phyloP scores from a whole-genome alignment of 106 monocot species.

The Dendrobium catenatum region DNA sequence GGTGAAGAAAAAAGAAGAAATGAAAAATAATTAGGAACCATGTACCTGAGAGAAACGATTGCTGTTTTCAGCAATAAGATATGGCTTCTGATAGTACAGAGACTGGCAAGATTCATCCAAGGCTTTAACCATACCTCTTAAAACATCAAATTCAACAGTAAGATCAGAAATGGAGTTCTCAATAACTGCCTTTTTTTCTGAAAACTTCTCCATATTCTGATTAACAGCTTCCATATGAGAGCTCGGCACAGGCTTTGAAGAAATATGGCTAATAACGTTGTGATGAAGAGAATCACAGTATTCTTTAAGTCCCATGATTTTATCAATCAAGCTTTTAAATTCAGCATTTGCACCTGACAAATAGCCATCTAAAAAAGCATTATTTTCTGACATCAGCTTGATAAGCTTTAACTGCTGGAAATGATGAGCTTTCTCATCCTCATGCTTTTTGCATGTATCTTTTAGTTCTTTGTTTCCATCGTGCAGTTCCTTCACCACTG shows the following conservation, averaged over 20 bases:
- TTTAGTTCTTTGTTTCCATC: constrained; percentile 28
- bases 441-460: neutral
- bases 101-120: constrained; percentile 20
- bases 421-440: constrained; percentile 33
- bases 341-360: constrained; percentile 35
- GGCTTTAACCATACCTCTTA: constrained; percentile 17
- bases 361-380: constrained; percentile 22
- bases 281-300: constrained; percentile 13
- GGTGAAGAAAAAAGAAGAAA: neutral
- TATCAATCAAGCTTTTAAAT: constrained; percentile 29
- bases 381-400: constrained; percentile 17
- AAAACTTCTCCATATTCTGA: constrained; percentile 19
- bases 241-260: constrained; percentile 18
- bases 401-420: constrained; percentile 11
- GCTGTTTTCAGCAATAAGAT: constrained; percentile 26
- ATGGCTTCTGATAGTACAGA: constrained; percentile 21
- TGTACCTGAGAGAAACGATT: constrained; percentile 27
- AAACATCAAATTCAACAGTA: constrained; percentile 13
- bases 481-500: constrained; percentile 27
- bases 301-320: constrained; percentile 20
- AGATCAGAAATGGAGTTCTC: constrained; percentile 31
- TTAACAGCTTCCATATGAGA: constrained; percentile 21
- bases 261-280: constrained; percentile 15
- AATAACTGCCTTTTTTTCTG: constrained; percentile 18
- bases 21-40: neutral